Conservation (phyloP, 1,284 basidiomycete species). For the Leccinum fuscescens region DNA sequence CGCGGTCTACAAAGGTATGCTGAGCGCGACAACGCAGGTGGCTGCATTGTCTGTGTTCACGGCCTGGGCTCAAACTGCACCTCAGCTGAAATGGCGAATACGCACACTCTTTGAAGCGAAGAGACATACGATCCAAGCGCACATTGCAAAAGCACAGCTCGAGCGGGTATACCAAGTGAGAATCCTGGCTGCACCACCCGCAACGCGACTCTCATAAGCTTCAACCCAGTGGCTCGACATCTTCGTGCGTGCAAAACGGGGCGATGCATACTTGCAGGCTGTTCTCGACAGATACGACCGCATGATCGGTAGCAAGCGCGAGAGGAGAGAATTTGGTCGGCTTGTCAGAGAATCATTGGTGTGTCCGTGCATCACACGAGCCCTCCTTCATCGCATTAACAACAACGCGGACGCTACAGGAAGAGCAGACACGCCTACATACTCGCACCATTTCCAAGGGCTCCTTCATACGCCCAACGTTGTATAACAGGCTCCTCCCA, state of each 20-base stretch:
- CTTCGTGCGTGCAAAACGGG: conserved; percentile 51
- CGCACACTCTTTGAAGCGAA: conserved; percentile 54
- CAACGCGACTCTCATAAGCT: neutral
- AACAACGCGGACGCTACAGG: conserved; percentile 20
- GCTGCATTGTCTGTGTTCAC: conserved; percentile 5
- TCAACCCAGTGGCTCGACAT: conserved; percentile 56
- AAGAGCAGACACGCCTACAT: conserved; percentile 50
- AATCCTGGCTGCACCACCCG: neutral
- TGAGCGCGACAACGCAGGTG: conserved; percentile 50
- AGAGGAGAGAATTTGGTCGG: conserved; percentile 48
- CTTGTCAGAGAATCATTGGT: conserved; percentile 48
- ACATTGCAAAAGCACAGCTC: conserved; percentile 45
- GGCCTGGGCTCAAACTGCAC: neutral
- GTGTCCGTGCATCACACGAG: conserved; percentile 3
- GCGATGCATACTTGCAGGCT: conserved; percentile 45
- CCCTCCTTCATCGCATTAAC: neutral
- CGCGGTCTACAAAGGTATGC: conserved; percentile 61
- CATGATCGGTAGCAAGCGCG: conserved; percentile 50
- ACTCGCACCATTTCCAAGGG: conserved; percentile 69
- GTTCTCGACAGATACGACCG: conserved; percentile 56
- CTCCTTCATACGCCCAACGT: conserved; percentile 56
- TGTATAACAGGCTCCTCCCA: conserved; percentile 68
- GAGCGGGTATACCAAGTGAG: conserved; percentile 52
- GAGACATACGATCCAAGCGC: conserved; percentile 48
- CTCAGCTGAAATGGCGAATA: conserved; percentile 58